Percentiles rank a stretch among this genome's conserved stretches.
Evolutionary conservation across 2,329 filamentous ascomycete species (phyloP).

Genomic region (Ceratocystis albifundus): DNA sequence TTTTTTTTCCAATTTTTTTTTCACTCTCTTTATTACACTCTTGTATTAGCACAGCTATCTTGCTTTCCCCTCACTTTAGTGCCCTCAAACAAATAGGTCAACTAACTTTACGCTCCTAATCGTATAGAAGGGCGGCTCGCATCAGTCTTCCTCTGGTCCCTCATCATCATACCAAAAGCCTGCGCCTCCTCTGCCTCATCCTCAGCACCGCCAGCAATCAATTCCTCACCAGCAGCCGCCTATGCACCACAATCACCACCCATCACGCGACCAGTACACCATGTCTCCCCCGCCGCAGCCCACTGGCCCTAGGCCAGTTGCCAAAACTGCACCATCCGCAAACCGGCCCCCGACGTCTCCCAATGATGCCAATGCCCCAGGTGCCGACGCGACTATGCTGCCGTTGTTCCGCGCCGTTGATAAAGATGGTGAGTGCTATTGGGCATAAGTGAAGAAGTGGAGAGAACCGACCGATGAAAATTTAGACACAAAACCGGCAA

Average conservation of each 20-base stretch:
- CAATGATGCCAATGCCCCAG: constrained; percentile 34
- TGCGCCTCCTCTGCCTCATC: constrained; percentile 33
- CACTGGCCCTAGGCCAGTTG: constrained; percentile 33
- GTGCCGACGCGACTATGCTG: constrained; percentile 61
- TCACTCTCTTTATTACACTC: neutral
- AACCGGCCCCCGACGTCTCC: constrained; percentile 57
- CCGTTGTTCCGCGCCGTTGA: constrained; percentile 86
- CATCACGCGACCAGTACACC: constrained; percentile 30
- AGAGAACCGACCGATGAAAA: neutral
- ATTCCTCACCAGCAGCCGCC: constrained; percentile 26
- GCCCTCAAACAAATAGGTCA: neutral
- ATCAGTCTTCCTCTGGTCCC: constrained; percentile 20
- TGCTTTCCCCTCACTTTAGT: neutral
- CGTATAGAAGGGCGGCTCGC: constrained; percentile 25
- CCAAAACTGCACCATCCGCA: constrained; percentile 42
- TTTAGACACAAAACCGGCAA: neutral
- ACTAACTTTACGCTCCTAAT: constrained; percentile 12
- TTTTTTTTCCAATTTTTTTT: neutral
- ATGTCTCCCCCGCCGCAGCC: constrained; percentile 43
- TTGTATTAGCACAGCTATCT: neutral
- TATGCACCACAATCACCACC: constrained; percentile 24
- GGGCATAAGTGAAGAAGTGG: too few relatives aligned
- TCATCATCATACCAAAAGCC: constrained; percentile 22
- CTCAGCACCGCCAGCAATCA: constrained; percentile 29
- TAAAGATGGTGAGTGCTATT: constrained; percentile 52